phyloP scores from a whole-genome alignment of 1,284 basidiomycete genomes.

The Lentinula novae-zelandiae region DNA sequence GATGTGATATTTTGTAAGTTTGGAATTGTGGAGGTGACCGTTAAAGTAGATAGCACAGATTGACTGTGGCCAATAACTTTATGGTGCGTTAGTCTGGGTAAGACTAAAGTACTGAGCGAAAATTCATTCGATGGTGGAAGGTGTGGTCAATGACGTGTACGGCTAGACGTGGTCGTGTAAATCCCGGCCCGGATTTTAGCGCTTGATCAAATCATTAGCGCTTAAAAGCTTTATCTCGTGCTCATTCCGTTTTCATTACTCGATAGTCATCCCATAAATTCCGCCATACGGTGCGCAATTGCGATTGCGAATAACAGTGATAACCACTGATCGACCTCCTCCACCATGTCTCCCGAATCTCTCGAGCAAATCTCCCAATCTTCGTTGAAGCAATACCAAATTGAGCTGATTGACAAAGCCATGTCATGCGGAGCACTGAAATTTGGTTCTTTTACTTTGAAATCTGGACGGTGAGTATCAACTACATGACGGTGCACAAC shows the following conservation, averaged over 20 bases:
- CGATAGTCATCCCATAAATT: too few relatives aligned
- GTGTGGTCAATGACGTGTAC: too few relatives aligned
- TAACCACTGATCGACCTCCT: background rate
- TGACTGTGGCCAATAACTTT: background rate
- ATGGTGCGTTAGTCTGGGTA: background rate
- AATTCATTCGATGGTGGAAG: background rate
- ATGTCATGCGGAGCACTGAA: constrained; percentile 70
- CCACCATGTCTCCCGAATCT: background rate
- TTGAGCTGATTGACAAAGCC: constrained; percentile 40
- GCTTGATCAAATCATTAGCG: too few relatives aligned
- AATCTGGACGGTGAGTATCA: constrained; percentile 82
- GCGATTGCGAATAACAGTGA: too few relatives aligned
- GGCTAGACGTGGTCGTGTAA: too few relatives aligned
- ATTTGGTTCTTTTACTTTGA: constrained; percentile 89
- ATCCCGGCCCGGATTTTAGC: too few relatives aligned
- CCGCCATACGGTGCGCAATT: too few relatives aligned
- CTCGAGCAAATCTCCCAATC: background rate
- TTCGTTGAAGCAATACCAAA: constrained; percentile 21
- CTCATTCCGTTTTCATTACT: too few relatives aligned
- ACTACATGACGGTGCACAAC: background rate
- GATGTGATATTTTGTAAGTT: background rate
- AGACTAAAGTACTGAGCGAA: background rate
- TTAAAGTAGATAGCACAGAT: background rate
- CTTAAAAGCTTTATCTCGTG: too few relatives aligned
- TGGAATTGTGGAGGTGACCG: background rate